Conservation (phyloP, 257 asterid genomes). For the Salvia hispanica region DNA sequence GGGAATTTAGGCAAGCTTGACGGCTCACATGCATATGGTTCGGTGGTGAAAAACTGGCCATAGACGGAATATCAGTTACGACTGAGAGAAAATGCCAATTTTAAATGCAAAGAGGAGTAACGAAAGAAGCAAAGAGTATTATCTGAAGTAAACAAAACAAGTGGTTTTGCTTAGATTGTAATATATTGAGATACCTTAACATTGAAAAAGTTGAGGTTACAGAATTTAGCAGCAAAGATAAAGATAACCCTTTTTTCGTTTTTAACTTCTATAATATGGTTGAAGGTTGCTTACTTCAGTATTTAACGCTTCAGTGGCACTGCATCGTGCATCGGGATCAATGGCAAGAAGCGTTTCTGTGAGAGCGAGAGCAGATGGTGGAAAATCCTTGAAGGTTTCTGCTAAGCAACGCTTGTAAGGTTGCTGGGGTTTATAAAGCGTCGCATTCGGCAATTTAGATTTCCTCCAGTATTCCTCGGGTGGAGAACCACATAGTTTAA, state of each 20-base stretch:
- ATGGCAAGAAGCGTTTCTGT: slow-evolving; percentile 74
- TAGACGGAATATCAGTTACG: background rate
- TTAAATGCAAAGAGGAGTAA: background rate
- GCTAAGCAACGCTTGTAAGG: slow-evolving; percentile 69
- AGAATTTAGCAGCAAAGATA: background rate
- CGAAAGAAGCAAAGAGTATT: background rate
- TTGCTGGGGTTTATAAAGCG: slow-evolving; percentile 89
- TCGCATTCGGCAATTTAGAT: slow-evolving; percentile 78
- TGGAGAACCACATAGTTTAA: slow-evolving; percentile 91
- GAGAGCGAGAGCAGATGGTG: slow-evolving; percentile 64
- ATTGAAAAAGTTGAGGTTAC: background rate
- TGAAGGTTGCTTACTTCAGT: slow-evolving; percentile 61
- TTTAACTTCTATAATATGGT: no score
- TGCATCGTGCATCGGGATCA: slow-evolving; percentile 80
- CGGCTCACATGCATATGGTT: slow-evolving; percentile 86
- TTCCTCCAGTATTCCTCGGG: slow-evolving; percentile 91
- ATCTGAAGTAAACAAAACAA: background rate
- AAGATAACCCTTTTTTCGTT: background rate
- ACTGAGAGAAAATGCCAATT: background rate
- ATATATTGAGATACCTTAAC: background rate
- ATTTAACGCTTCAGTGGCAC: slow-evolving; percentile 75
- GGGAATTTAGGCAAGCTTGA: slow-evolving; percentile 85
- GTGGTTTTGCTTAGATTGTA: background rate
- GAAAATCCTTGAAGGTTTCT: slow-evolving; percentile 75
- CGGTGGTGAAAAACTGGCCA: slow-evolving; percentile 68